Percentiles rank a stretch among this genome's conserved stretches.
Evolutionary conservation across 169 alveolate genomes (phyloP).

Genomic region (Pseudocohnilembus persalinus): DNA sequence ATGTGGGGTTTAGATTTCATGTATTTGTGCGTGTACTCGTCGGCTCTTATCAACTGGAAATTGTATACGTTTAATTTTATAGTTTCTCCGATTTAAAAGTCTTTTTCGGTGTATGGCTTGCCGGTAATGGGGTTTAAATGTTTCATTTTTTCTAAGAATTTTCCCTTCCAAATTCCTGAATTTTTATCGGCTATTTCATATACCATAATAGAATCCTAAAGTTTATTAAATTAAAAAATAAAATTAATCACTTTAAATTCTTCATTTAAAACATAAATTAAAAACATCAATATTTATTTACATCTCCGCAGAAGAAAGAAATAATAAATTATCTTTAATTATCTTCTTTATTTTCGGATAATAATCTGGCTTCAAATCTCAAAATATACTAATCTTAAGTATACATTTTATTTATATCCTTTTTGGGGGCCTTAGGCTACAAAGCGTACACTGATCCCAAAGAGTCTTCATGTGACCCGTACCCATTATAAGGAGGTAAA

Average conservation of each 20-base stretch:
- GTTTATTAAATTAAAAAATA: too few species aligned
- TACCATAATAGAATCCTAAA: slow-evolving; percentile 70
- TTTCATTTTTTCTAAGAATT: slow-evolving; percentile 81
- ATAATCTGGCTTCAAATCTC: slow-evolving; percentile 77
- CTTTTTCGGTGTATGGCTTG: slow-evolving; percentile 67
- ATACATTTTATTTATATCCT: slow-evolving; percentile 75
- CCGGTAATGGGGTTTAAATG: slow-evolving; percentile 74
- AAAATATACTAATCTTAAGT: slow-evolving; percentile 79
- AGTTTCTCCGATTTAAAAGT: slow-evolving; percentile 78
- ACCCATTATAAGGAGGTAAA: slow-evolving; percentile 85
- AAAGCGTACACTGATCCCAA: slow-evolving; percentile 71
- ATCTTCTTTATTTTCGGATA: slow-evolving; percentile 79
- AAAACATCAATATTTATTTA: too few species aligned
- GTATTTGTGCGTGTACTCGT: slow-evolving; percentile 82
- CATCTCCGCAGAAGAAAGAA: slow-evolving; percentile 78
- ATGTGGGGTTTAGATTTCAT: slow-evolving; percentile 79
- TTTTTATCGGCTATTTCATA: slow-evolving; percentile 82
- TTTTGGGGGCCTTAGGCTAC: slow-evolving; percentile 74
- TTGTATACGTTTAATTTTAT: slow-evolving; percentile 65
- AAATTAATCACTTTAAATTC: neutral
- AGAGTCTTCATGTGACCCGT: slow-evolving; percentile 85
- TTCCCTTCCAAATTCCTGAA: slow-evolving; percentile 85
- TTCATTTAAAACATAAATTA: too few species aligned
- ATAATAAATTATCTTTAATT: slow-evolving; percentile 82
- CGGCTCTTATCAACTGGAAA: slow-evolving; percentile 75